Conservation (phyloP, 176 grass and related monocot genomes). For the Triticum monococcum region DNA sequence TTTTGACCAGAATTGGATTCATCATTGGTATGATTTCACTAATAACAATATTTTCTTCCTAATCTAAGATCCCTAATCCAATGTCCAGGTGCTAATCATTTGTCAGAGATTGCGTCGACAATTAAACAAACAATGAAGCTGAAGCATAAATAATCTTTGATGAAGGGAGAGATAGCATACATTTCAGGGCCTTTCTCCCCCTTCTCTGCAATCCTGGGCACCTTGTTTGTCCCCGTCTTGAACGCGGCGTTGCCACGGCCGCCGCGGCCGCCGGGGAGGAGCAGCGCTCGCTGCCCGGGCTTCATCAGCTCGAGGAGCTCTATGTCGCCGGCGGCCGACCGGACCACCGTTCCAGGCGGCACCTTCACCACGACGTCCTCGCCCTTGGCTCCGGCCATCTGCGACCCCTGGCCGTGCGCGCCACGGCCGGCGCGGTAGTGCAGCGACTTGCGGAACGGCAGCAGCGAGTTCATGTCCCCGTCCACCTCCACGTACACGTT, state of each 20-base stretch:
- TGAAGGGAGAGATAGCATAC: constrained; percentile 35
- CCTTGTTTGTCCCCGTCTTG: constrained; percentile 80
- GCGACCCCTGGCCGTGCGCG: constrained; percentile 68
- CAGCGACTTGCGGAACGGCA: constrained; percentile 86
- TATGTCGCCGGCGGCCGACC: constrained; percentile 46
- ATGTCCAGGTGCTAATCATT: not conserved
- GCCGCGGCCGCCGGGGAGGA: constrained; percentile 80
- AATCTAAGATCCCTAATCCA: not conserved
- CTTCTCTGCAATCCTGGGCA: constrained; percentile 87
- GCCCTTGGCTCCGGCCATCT: constrained; percentile 80
- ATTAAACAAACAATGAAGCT: not conserved
- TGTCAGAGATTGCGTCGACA: not conserved
- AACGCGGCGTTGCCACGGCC: constrained; percentile 88
- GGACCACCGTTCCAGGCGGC: constrained; percentile 78
- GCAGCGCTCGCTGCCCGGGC: constrained; percentile 67
- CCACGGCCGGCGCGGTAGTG: constrained; percentile 87
- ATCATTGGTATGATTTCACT: not conserved
- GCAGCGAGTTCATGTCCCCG: constrained; percentile 84
- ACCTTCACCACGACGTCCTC: constrained; percentile 89
- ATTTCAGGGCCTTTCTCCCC: constrained; percentile 96
- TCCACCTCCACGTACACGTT: constrained; percentile 88
- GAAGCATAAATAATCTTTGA: not conserved
- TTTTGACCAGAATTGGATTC: not conserved
- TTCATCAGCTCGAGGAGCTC: constrained; percentile 76
- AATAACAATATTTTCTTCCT: not conserved